A percentile compares a stretch with the other conserved stretches of the same genome.
phyloP scores from a whole-genome alignment of 1,284 basidiomycete species.

The Puccinia brachypodii region DNA sequence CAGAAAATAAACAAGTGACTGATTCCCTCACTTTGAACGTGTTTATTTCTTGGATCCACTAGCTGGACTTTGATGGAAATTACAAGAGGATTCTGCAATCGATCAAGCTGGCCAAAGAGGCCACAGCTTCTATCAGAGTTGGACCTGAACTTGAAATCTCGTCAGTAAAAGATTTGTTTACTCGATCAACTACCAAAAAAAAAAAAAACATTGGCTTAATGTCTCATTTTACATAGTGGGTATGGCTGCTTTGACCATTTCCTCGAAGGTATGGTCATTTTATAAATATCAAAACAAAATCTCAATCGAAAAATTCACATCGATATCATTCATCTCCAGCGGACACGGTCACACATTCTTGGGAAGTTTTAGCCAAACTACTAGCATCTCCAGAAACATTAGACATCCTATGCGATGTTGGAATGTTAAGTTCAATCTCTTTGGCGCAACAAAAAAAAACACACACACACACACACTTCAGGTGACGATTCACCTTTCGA shows the following conservation, averaged over 20 bases:
- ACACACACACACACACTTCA: background rate
- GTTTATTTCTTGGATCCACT: background rate
- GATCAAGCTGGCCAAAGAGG: slow-evolving; percentile 79
- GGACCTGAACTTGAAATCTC: slow-evolving; percentile 98
- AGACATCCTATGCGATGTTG: slow-evolving; percentile 86
- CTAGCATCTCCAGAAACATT: slow-evolving; percentile 72
- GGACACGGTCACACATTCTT: slow-evolving; percentile 90
- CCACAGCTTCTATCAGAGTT: slow-evolving; percentile 89
- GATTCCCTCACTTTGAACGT: background rate
- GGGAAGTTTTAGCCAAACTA: slow-evolving; percentile 87
- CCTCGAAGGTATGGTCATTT: slow-evolving; percentile 65
- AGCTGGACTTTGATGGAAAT: slow-evolving; percentile 48
- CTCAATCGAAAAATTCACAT: too few species aligned
- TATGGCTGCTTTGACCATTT: slow-evolving; percentile 95
- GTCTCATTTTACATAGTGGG: slow-evolving; percentile 65
- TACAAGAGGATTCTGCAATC: slow-evolving; percentile 85
- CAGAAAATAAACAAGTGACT: too few species aligned
- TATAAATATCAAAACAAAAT: background rate
- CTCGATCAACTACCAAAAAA: background rate
- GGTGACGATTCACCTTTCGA: background rate
- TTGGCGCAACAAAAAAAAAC: background rate
- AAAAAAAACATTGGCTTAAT: background rate
- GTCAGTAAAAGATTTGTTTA: slow-evolving; percentile 61
- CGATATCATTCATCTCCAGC: slow-evolving; percentile 54
- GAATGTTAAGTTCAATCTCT: slow-evolving; percentile 68